Evolutionary conservation across 495 filamentous ascomycete species (phyloP).

Genomic region (Aspergillus baeticus): DNA sequence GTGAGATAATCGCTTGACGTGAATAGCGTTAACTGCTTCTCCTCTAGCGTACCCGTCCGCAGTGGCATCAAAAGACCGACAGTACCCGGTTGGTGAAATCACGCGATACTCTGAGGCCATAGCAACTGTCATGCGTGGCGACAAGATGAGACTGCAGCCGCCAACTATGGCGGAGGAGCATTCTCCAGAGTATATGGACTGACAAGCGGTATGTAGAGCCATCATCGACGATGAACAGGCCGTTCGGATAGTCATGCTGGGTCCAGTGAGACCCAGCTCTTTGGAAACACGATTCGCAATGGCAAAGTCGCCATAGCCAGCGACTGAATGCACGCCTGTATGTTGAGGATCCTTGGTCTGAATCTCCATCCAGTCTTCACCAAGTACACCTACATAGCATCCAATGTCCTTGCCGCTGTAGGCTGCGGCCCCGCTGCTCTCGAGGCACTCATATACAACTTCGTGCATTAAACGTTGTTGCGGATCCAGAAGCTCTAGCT

Average conservation of each 20-base stretch:
- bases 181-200: neutral
- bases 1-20: slow-evolving; percentile 29
- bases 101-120: slow-evolving; percentile 18
- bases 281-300: neutral
- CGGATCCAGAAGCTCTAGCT: slow-evolving; percentile 55
- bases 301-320: slow-evolving; percentile 21
- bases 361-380: slow-evolving; percentile 37
- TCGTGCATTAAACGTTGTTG: slow-evolving; percentile 57
- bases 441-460: slow-evolving; percentile 36
- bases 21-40: slow-evolving; percentile 45
- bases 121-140: neutral
- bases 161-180: slow-evolving; percentile 1
- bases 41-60: slow-evolving; percentile 65
- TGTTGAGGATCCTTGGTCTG: slow-evolving; percentile 25
- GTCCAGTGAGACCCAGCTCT: neutral
- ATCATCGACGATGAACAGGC: slow-evolving; percentile 1
- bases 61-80: slow-evolving; percentile 56
- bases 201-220: neutral
- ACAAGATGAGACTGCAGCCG: neutral
- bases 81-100: slow-evolving; percentile 32
- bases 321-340: slow-evolving; percentile 17
- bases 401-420: slow-evolving; percentile 50
- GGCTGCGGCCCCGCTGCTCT: slow-evolving; percentile 41
- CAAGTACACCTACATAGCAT: slow-evolving; percentile 47
- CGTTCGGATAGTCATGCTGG: slow-evolving; percentile 2